phyloP scores from a whole-genome alignment of 2,329 filamentous ascomycete species.

The Diaporthe citrichinensis region DNA sequence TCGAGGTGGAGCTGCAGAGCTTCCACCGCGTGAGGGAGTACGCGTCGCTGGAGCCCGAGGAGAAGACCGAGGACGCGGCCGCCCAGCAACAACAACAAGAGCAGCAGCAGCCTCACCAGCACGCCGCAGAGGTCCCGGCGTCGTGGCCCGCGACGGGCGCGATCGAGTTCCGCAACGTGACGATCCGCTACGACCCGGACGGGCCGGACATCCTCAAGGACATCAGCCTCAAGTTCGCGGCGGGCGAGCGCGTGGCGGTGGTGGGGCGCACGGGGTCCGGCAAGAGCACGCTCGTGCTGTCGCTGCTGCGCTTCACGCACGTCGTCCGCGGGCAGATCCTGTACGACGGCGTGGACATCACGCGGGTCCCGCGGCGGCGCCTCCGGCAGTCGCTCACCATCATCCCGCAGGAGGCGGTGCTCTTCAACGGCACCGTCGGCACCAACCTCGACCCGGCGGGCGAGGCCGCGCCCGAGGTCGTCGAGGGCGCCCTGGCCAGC shows the following conservation, averaged over 20 bases:
- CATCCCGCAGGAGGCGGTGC: slow-evolving; percentile 57
- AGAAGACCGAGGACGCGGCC: slow-evolving; percentile 41
- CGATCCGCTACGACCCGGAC: slow-evolving; percentile 47
- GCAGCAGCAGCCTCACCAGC: not conserved
- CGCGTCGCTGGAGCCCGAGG: slow-evolving; percentile 48
- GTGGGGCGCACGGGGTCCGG: slow-evolving; percentile 78
- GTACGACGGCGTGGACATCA: slow-evolving; percentile 55
- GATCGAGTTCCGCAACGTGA: slow-evolving; percentile 49
- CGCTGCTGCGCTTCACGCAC: slow-evolving; percentile 54
- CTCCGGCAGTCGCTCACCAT: slow-evolving; percentile 55
- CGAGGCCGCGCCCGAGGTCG: slow-evolving; percentile 64
- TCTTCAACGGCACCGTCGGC: slow-evolving; percentile 55
- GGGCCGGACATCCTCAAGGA: slow-evolving; percentile 49
- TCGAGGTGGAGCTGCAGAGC: slow-evolving; percentile 70
- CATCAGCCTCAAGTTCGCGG: slow-evolving; percentile 51
- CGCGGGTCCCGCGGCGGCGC: slow-evolving; percentile 49
- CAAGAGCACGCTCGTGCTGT: slow-evolving; percentile 68
- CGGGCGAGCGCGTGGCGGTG: slow-evolving; percentile 75
- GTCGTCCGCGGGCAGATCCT: slow-evolving; percentile 50
- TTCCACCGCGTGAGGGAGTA: slow-evolving; percentile 52
- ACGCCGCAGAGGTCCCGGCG: slow-evolving; percentile 37
- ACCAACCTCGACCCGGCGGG: slow-evolving; percentile 76
- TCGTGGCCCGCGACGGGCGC: slow-evolving; percentile 48
- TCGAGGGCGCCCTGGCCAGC: slow-evolving; percentile 72
- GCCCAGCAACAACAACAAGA: not conserved